A percentile compares a stretch with the other conserved stretches of the same genome.
These are phyloP conservation scores for Bifiguratus adelaidae DNA, from an alignment of 192 early-diverging fungal species.

Conservation along the genomic window DNA sequence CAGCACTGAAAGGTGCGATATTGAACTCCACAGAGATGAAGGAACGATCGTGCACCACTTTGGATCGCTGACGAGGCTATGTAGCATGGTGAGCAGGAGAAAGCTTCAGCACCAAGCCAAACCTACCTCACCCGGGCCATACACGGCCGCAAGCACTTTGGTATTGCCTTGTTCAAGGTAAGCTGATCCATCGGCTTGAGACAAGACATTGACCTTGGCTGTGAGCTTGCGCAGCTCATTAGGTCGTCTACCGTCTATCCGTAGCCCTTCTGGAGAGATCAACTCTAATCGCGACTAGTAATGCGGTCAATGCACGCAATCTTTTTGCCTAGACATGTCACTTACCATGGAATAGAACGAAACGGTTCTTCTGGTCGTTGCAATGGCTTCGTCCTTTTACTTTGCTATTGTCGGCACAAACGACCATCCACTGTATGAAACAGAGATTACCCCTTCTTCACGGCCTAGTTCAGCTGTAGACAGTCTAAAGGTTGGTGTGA, in stretches of 20 bases:
- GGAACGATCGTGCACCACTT: constrained; percentile 58
- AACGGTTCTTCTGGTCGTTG: too few species aligned
- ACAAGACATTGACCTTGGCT: constrained; percentile 66
- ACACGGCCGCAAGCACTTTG: constrained; percentile 81
- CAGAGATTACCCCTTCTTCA: constrained; percentile 63
- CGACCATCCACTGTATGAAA: constrained; percentile 95
- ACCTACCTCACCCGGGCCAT: constrained; percentile 80
- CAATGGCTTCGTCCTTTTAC: constrained; percentile 48
- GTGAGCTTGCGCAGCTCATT: constrained; percentile 80
- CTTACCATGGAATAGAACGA: too few species aligned
- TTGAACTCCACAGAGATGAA: constrained; percentile 85
- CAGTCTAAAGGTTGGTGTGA: constrained; percentile 9
- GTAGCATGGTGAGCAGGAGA: not conserved
- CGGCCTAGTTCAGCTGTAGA: constrained; percentile 19
- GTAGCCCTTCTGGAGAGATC: constrained; percentile 50
- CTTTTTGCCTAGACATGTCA: too few species aligned
- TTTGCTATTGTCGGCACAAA: constrained; percentile 91
- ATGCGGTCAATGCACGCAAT: too few species aligned
- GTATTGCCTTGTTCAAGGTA: constrained; percentile 97
- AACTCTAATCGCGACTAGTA: constrained; percentile 35
- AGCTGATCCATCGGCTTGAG: constrained; percentile 85
- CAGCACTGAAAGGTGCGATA: constrained; percentile 84
- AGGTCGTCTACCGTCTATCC: constrained; percentile 84
- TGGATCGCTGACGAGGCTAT: constrained; percentile 43
- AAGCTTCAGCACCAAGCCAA: not conserved